Evolutionary conservation across 805 yeast species (phyloP).

Genomic region (Debaryomyces maramus): DNA sequence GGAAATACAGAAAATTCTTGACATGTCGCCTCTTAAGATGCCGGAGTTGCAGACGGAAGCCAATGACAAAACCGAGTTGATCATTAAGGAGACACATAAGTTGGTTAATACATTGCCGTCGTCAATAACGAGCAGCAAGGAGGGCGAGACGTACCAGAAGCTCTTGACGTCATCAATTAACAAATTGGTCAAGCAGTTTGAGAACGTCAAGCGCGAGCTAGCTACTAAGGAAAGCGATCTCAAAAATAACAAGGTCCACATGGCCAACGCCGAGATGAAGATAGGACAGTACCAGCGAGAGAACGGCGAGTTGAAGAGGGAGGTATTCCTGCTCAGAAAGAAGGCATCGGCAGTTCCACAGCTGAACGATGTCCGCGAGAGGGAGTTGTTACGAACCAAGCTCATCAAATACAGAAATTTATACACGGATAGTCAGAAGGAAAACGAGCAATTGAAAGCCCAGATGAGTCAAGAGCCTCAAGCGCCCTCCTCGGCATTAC

Average conservation of each 20-base stretch:
- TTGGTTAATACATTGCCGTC: conserved; percentile 24
- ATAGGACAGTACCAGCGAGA: conserved; percentile 4
- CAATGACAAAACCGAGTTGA: conserved; percentile 16
- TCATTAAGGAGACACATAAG: conserved; percentile 31
- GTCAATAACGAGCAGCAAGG: conserved; percentile 17
- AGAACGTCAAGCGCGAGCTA: conserved; percentile 3
- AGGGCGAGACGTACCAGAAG: conserved; percentile 27
- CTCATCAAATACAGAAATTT: conserved; percentile 34
- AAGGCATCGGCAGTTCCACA: not conserved
- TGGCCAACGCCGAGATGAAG: conserved; percentile 1
- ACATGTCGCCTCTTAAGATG: not conserved
- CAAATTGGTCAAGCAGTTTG: conserved; percentile 22
- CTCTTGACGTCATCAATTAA: conserved; percentile 28
- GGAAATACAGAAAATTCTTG: not conserved
- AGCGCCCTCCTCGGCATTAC: not conserved
- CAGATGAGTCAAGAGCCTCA: not conserved
- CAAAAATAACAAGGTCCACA: not conserved
- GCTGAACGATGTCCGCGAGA: conserved; percentile 19
- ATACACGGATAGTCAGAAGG: conserved; percentile 18
- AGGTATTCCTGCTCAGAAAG: not conserved
- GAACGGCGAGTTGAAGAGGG: conserved; percentile 17
- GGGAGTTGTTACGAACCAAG: conserved; percentile 31
- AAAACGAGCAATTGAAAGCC: conserved; percentile 1
- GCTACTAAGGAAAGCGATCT: conserved; percentile 3
- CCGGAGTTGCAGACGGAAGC: conserved; percentile 1